phyloP scores from a whole-genome alignment of 371 early-diverging fungal species.

The Haplosporangium sp. region DNA sequence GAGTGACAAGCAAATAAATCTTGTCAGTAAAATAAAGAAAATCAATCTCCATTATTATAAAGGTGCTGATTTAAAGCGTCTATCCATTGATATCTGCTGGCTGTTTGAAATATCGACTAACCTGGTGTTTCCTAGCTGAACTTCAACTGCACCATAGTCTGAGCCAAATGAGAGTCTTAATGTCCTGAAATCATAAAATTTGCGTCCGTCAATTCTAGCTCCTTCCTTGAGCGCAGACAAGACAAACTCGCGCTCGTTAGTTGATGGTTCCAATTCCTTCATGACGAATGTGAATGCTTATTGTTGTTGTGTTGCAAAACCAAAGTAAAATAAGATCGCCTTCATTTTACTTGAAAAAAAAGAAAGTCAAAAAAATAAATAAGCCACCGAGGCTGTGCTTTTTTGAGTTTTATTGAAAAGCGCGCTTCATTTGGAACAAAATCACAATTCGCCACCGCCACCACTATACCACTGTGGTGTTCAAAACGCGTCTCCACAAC shows the following conservation, averaged over 20 bases:
- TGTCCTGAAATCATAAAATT: slow-evolving; percentile 78
- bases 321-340: not conserved
- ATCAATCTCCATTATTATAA: not conserved
- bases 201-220: slow-evolving; percentile 85
- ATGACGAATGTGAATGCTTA: slow-evolving; percentile 9
- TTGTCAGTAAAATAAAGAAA: not conserved
- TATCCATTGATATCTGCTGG: too few relatives aligned
- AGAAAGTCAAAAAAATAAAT: not conserved
- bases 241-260: slow-evolving; percentile 74
- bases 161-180: slow-evolving; percentile 77
- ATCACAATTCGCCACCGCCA: too few relatives aligned
- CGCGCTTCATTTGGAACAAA: too few relatives aligned
- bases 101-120: slow-evolving; percentile 21
- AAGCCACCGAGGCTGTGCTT: not conserved
- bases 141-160: slow-evolving; percentile 82
- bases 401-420: not conserved
- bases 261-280: slow-evolving; percentile 68
- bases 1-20: not conserved
- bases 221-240: slow-evolving; percentile 73
- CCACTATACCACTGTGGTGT: too few relatives aligned
- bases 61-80: too few relatives aligned
- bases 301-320: slow-evolving; percentile 1
- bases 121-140: slow-evolving; percentile 86
- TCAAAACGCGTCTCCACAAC: too few relatives aligned
- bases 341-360: not conserved